Evolutionary conservation across 257 asterid genomes (phyloP).

Genomic region (Datura wrightii): DNA sequence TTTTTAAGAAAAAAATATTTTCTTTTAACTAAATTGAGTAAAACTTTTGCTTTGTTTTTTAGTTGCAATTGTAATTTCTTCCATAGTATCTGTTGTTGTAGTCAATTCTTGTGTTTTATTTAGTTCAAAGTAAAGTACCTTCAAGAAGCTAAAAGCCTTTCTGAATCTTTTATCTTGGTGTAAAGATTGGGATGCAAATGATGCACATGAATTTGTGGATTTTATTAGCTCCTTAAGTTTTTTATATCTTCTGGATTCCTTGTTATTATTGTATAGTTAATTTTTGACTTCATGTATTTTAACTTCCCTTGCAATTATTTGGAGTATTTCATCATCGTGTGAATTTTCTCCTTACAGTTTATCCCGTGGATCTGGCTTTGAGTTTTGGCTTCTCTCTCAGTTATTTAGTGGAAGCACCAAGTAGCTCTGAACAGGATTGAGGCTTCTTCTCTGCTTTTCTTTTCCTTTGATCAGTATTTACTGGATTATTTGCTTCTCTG

Average conservation of each 20-base stretch:
- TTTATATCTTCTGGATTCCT: conserved; percentile 17
- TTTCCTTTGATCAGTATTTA: conserved; percentile 7
- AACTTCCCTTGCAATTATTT: background rate
- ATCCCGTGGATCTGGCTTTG: conserved; percentile 5
- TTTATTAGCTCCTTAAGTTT: background rate
- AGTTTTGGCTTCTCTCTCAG: conserved; percentile 40
- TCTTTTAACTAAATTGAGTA: background rate
- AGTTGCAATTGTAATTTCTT: background rate
- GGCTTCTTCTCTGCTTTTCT: conserved; percentile 27
- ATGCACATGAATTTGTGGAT: background rate
- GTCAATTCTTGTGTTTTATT: conserved; percentile 3
- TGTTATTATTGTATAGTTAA: background rate
- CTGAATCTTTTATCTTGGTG: background rate
- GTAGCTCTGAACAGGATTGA: conserved; percentile 21
- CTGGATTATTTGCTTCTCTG: conserved; percentile 28
- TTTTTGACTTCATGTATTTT: conserved; percentile 9
- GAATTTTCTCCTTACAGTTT: conserved; percentile 27
- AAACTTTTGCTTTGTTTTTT: background rate
- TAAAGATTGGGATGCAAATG: background rate
- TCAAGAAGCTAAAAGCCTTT: conserved; percentile 11
- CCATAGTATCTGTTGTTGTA: background rate
- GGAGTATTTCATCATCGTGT: background rate
- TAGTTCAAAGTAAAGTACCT: background rate
- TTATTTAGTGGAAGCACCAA: conserved; percentile 39
- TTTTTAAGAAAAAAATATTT: background rate